These are phyloP conservation scores for Tetramitus jugosus DNA, from an alignment of 208 protist species.

Conservation along the genomic window DNA sequence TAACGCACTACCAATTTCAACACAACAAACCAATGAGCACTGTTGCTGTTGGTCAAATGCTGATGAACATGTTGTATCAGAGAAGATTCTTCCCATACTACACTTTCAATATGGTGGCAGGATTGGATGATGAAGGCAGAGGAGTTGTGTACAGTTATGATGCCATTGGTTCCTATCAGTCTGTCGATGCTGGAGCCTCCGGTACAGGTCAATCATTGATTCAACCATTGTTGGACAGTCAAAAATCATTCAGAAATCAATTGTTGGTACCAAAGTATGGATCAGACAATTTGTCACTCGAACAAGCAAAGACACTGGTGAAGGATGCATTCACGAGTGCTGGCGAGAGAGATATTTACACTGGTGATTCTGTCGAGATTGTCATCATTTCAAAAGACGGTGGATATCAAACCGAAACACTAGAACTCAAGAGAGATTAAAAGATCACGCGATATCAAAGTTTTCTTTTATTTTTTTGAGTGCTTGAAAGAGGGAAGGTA, in stretches of 20 bases:
- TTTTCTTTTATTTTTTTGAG: too few relatives aligned
- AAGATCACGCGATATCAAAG: not conserved
- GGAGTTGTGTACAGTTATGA: slow-evolving; percentile 97
- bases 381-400: slow-evolving; percentile 70
- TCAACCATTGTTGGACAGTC: slow-evolving; percentile 93
- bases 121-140: slow-evolving; percentile 81
- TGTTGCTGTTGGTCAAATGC: slow-evolving; percentile 84
- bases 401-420: not conserved
- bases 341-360: slow-evolving; percentile 90
- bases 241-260: slow-evolving; percentile 75
- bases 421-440: slow-evolving; percentile 24
- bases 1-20: slow-evolving; percentile 87
- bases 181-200: slow-evolving; percentile 71
- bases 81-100: slow-evolving; percentile 98
- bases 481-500: too few relatives aligned
- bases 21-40: slow-evolving; percentile 78
- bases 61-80: slow-evolving; percentile 93
- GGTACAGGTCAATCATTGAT: slow-evolving; percentile 85
- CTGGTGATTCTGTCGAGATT: slow-evolving; percentile 87
- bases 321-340: slow-evolving; percentile 91
- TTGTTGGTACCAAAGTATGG: slow-evolving; percentile 45
- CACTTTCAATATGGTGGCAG: slow-evolving; percentile 95
- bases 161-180: slow-evolving; percentile 90
- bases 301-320: slow-evolving; percentile 74
- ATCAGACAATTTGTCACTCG: slow-evolving; percentile 39